Evolutionary conservation across 257 asterid species (phyloP), one percentile per base, ranked within the genome.

Genomic region (Buddleja alternifolia): DNA sequence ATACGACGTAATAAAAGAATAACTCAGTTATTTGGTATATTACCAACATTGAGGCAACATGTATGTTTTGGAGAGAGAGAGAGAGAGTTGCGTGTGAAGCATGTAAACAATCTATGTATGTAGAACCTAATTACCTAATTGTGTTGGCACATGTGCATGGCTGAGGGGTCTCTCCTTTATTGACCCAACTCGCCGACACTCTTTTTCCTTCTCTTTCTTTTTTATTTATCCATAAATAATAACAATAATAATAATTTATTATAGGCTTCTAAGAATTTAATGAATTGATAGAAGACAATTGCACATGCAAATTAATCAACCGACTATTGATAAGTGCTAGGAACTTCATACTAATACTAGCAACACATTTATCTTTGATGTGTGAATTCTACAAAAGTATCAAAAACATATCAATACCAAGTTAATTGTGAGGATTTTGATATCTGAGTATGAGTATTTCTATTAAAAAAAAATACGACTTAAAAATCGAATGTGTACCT

Each of bases 141-240:
- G 44, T 50, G 40, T 8, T 36, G 54, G 40, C 10, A 61, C 73
- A 60, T 74, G 67, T 37, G 60, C 40, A 9, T n/a, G 57, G 57
- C 56, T 1, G 6, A 21, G 17, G 40, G 2, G 15, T 20, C 3
- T 19, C 16, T 40, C 52, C 17, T 61, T 61, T 21, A 11, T 37
- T 39, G 37, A 62, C 40, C 56, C 40, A 6, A 40, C 3, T 10
- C 52, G 36, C 75, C 75, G 75, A 60, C 75, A 51, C 62, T 44
- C 21, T 46, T 69, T 36, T 6, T 64, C 19, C 1, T 11, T 47
- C 3, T 29, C 16, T 17, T 10, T 58, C 32, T 58, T n/a, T 39
- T 9, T 37, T 57, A 1, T 57, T 29, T 32, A 29, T 29, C 5
- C 5, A 1, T 14, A 20, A 29, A 29, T 29, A 1, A 29, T 29